phyloP scores from a whole-genome alignment of 805 yeast species.

The Kodamaea restingae region DNA sequence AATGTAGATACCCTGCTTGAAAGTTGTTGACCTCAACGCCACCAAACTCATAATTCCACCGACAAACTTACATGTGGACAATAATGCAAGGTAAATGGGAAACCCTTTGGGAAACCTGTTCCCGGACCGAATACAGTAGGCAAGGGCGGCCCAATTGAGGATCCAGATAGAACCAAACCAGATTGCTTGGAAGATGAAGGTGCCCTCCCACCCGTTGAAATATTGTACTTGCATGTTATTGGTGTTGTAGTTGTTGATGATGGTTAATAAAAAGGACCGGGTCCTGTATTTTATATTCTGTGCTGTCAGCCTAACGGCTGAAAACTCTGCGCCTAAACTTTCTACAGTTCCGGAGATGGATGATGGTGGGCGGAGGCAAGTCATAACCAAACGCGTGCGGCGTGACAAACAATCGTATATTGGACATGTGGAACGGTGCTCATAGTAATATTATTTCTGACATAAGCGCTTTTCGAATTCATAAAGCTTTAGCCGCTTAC shows the following conservation, averaged over 20 bases:
- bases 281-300: background rate
- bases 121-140: background rate
- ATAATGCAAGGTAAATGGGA: background rate
- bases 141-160: background rate
- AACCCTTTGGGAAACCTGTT: background rate
- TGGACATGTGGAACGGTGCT: no score
- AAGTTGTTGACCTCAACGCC: background rate
- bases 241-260: no score
- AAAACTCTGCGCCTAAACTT: no score
- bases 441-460: no score
- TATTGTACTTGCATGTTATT: constrained; percentile 1
- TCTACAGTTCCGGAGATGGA: no score
- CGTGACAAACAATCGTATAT: no score
- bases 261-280: background rate
- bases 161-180: background rate
- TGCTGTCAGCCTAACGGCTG: no score
- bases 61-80: constrained; percentile 1
- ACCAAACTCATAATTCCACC: constrained; percentile 7
- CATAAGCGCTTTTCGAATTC: no score
- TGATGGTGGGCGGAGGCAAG: no score
- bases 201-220: constrained; percentile 1
- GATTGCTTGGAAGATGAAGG: constrained; percentile 1
- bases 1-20: constrained; percentile 4
- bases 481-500: no score
- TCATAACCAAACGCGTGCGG: no score